Percentiles rank a stretch among this genome's conserved stretches.
phyloP scores from a whole-genome alignment of 2,329 filamentous ascomycete species.

The Juglanconis oblonga region DNA sequence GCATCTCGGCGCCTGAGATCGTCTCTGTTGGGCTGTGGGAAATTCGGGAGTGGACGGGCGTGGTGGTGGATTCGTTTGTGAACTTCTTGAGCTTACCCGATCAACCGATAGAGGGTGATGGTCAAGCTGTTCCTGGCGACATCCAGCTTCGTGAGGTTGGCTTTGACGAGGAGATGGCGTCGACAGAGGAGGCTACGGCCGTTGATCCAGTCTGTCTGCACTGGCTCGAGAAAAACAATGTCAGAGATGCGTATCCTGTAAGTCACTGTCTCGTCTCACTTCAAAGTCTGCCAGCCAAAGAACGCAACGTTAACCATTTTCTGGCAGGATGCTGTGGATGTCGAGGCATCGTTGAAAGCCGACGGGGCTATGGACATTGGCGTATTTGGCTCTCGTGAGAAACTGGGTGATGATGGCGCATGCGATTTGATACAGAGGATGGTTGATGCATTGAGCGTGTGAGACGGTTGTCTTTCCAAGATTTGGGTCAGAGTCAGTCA shows the following conservation, averaged over 20 bases:
- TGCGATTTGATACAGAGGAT: slow-evolving; percentile 5
- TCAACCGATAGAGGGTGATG: neutral
- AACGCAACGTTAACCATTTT: neutral
- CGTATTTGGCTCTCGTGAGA: slow-evolving; percentile 32
- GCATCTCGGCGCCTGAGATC: slow-evolving; percentile 55
- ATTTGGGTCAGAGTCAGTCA: neutral
- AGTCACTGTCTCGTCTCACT: slow-evolving; percentile 11
- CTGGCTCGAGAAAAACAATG: slow-evolving; percentile 25
- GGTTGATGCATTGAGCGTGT: slow-evolving; percentile 1
- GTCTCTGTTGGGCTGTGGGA: slow-evolving; percentile 65
- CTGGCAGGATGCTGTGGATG: slow-evolving; percentile 36
- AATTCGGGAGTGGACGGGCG: slow-evolving; percentile 71
- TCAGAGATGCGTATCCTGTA: slow-evolving; percentile 31
- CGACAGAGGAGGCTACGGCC: neutral
- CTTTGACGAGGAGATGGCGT: slow-evolving; percentile 4
- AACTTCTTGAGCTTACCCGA: slow-evolving; percentile 69
- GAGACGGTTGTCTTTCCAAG: neutral
- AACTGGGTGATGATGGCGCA: slow-evolving; percentile 7
- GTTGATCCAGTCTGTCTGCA: slow-evolving; percentile 4
- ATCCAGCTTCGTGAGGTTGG: neutral
- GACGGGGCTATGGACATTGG: slow-evolving; percentile 34
- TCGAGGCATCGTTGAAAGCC: slow-evolving; percentile 35
- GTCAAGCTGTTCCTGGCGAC: neutral
- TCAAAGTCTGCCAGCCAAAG: neutral
- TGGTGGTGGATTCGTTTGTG: slow-evolving; percentile 69